These are phyloP conservation scores for Mycena citricolor DNA, from an alignment of 1,284 basidiomycete genomes.

Conservation along the genomic window DNA sequence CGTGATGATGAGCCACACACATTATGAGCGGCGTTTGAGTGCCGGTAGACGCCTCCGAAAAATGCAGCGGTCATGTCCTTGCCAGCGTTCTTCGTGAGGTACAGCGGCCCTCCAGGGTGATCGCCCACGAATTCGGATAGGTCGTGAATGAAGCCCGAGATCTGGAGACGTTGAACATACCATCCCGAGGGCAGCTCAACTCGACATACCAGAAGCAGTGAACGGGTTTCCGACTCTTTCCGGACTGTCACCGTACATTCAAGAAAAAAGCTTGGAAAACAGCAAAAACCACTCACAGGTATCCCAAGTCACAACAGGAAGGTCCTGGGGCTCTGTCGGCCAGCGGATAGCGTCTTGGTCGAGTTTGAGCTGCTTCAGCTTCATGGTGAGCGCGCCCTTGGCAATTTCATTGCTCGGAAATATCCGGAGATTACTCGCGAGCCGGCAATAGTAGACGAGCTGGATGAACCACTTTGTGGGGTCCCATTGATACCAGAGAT, in stretches of 20 bases:
- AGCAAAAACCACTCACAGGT: conserved; percentile 53
- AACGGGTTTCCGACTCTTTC: conserved; percentile 62
- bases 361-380: conserved; percentile 71
- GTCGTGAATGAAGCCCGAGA: conserved; percentile 89
- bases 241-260: conserved; percentile 50
- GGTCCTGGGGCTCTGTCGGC: conserved; percentile 62
- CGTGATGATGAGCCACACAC: conserved; percentile 41
- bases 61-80: conserved; percentile 84
- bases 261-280: conserved; percentile 4
- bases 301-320: conserved; percentile 84
- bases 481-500: conserved; percentile 66
- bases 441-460: too few species aligned
- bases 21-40: conserved; percentile 84
- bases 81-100: conserved; percentile 67
- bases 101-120: conserved; percentile 77
- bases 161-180: background rate
- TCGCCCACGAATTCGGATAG: conserved; percentile 71
- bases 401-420: conserved; percentile 88
- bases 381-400: conserved; percentile 82
- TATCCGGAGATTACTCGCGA: conserved; percentile 76
- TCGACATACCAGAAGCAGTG: conserved; percentile 57
- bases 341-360: conserved; percentile 68
- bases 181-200: background rate
- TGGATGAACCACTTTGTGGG: conserved; percentile 45
- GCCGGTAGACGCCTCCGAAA: conserved; percentile 81